These are phyloP conservation scores for Kalanchoe fedtschenkoi DNA, from an alignment of 164 flowering plant species.

Conservation along the genomic window DNA sequence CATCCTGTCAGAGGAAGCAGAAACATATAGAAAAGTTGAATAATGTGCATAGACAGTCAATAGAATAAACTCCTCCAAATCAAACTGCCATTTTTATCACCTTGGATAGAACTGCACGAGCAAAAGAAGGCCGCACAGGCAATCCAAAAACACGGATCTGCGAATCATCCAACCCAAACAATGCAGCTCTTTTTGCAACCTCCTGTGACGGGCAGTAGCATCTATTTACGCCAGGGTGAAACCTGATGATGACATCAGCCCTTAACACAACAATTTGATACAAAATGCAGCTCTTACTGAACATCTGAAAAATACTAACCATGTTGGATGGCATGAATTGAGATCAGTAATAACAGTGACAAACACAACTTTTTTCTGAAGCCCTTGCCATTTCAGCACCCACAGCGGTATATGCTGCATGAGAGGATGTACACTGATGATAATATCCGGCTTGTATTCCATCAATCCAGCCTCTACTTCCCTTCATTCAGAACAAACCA, in stretches of 20 bases:
- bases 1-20: too few species aligned
- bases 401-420: constrained; percentile 95
- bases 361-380: constrained; percentile 79
- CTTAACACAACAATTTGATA: not conserved
- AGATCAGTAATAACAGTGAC: constrained; percentile 95
- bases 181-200: constrained; percentile 76
- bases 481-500: constrained; percentile 26
- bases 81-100: constrained; percentile 16
- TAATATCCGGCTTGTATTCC: constrained; percentile 97
- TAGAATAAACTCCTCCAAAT: not conserved
- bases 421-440: constrained; percentile 92
- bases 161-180: constrained; percentile 63
- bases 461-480: constrained; percentile 94
- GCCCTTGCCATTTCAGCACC: constrained; percentile 95
- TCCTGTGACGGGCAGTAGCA: constrained; percentile 92
- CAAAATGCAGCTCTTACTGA: not conserved
- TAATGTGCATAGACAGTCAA: not conserved
- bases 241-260: constrained; percentile 35
- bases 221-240: constrained; percentile 75
- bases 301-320: constrained; percentile 31
- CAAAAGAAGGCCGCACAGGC: constrained; percentile 85
- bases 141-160: constrained; percentile 78
- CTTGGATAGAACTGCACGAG: constrained; percentile 63
- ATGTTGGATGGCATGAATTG: constrained; percentile 84
- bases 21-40: not conserved